phyloP scores from a whole-genome alignment of 805 yeast species.

The Hanseniaspora thailandica region DNA sequence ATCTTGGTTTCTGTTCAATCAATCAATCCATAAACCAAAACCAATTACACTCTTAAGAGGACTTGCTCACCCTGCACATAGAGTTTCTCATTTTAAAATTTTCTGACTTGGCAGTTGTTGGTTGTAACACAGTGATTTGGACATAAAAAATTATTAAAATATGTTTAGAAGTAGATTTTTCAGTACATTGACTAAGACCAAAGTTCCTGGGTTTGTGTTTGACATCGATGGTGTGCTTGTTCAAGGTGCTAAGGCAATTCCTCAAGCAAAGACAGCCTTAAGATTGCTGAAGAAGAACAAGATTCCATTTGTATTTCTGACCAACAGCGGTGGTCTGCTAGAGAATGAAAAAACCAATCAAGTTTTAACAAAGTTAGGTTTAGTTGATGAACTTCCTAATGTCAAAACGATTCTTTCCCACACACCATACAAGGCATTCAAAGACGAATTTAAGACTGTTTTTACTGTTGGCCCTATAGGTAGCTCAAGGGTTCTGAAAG shows the following conservation, averaged over 20 bases:
- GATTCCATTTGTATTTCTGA: conserved; percentile 70
- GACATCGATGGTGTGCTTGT: conserved; percentile 79
- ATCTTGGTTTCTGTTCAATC: too few species aligned
- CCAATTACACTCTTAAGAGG: too few species aligned
- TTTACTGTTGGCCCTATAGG: conserved; percentile 73
- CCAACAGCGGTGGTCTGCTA: conserved; percentile 80
- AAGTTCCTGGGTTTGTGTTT: conserved; percentile 24
- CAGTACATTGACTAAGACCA: background rate
- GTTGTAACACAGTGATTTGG: too few species aligned
- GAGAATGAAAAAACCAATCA: conserved; percentile 51
- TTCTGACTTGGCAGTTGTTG: too few species aligned
- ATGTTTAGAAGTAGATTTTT: conserved; percentile 1
- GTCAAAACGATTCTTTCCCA: conserved; percentile 74
- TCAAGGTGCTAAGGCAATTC: conserved; percentile 58
- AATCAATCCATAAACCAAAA: too few species aligned
- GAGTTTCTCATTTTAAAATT: too few species aligned
- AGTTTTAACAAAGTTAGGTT: conserved; percentile 29
- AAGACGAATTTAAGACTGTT: conserved; percentile 45
- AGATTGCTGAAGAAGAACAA: conserved; percentile 38
- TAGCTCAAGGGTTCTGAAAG: conserved; percentile 60
- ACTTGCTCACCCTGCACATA: too few species aligned
- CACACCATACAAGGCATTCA: conserved; percentile 65
- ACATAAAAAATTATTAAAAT: too few species aligned
- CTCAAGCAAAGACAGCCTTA: conserved; percentile 52
- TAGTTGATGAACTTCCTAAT: conserved; percentile 34